Percentiles rank a stretch among this genome's conserved stretches.
Evolutionary conservation across 192 early-diverging fungal genomes (phyloP).

Genomic region (Linnemannia zychae): DNA sequence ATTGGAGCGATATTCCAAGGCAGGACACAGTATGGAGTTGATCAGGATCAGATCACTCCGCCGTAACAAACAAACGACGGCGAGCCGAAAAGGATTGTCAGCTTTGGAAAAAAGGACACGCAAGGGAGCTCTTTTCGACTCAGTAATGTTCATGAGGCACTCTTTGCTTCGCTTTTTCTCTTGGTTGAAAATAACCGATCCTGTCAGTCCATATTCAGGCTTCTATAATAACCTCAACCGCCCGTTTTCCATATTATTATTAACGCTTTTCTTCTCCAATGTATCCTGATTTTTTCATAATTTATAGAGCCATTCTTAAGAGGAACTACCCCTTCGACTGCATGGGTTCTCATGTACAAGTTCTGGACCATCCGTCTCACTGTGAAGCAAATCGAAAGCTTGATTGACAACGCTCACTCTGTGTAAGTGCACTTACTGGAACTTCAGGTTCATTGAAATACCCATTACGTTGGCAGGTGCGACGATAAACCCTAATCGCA

Average conservation of each 20-base stretch:
- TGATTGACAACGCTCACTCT: conserved; percentile 83
- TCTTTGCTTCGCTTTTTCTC: neutral
- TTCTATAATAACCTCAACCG: neutral
- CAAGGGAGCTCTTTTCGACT: conserved; percentile 21
- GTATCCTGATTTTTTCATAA: neutral
- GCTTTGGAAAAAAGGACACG: neutral
- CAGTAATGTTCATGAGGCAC: conserved; percentile 44
- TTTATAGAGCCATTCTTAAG: conserved; percentile 82
- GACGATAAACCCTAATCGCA: neutral
- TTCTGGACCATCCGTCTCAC: conserved; percentile 85
- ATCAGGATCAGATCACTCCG: neutral
- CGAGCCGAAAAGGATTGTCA: neutral
- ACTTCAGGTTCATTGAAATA: neutral
- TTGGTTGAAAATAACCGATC: neutral
- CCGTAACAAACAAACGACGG: neutral
- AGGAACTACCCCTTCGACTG: conserved; percentile 82
- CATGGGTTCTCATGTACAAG: conserved; percentile 88
- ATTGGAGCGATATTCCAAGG: neutral
- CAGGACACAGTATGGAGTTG: neutral
- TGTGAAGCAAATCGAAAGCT: conserved; percentile 79
- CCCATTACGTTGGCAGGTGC: neutral
- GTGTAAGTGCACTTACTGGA: conserved; percentile 64
- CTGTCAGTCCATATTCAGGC: neutral
- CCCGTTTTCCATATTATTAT: conserved; percentile 26
- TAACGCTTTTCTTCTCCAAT: conserved; percentile 16